phyloP scores from a whole-genome alignment of 2,329 filamentous ascomycete species.

The Aureobasidium namibiae region DNA sequence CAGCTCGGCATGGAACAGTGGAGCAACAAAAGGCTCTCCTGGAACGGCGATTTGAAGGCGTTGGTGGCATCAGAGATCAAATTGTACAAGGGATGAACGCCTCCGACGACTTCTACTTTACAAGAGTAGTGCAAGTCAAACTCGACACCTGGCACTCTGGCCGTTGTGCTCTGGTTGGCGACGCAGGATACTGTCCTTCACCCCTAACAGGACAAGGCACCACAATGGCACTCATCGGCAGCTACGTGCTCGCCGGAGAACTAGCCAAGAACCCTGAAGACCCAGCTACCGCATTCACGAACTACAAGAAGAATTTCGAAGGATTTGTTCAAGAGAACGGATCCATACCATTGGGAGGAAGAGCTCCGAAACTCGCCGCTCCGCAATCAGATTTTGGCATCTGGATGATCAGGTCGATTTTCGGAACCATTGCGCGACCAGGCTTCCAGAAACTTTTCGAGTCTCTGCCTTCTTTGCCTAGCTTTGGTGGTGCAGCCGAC shows the following conservation, averaged over 20 bases:
- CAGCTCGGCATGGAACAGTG: not conserved
- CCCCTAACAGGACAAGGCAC: slow-evolving; percentile 26
- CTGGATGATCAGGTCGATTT: slow-evolving; percentile 17
- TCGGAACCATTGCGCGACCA: slow-evolving; percentile 16
- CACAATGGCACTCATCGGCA: slow-evolving; percentile 30
- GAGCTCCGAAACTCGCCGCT: slow-evolving; percentile 17
- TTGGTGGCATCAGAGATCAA: slow-evolving; percentile 13
- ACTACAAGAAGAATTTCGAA: slow-evolving; percentile 18
- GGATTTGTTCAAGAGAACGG: slow-evolving; percentile 20
- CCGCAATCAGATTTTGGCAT: slow-evolving; percentile 21
- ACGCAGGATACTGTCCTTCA: slow-evolving; percentile 32
- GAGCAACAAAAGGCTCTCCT: slow-evolving; percentile 7
- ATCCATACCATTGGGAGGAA: slow-evolving; percentile 23
- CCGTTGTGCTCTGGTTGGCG: slow-evolving; percentile 30
- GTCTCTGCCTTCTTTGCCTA: not conserved
- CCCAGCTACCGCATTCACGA: slow-evolving; percentile 18
- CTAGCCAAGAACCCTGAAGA: slow-evolving; percentile 18
- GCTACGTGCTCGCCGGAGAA: slow-evolving; percentile 33
- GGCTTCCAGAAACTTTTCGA: slow-evolving; percentile 1
- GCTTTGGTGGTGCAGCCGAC: not conserved
- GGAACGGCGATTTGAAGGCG: slow-evolving; percentile 9
- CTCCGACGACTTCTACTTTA: slow-evolving; percentile 38
- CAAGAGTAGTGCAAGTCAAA: slow-evolving; percentile 33
- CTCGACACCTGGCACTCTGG: slow-evolving; percentile 28
- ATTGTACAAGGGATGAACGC: slow-evolving; percentile 32